Conservation (phyloP, 2,329 filamentous ascomycete species). For the Paracamarosporium sp. region DNA sequence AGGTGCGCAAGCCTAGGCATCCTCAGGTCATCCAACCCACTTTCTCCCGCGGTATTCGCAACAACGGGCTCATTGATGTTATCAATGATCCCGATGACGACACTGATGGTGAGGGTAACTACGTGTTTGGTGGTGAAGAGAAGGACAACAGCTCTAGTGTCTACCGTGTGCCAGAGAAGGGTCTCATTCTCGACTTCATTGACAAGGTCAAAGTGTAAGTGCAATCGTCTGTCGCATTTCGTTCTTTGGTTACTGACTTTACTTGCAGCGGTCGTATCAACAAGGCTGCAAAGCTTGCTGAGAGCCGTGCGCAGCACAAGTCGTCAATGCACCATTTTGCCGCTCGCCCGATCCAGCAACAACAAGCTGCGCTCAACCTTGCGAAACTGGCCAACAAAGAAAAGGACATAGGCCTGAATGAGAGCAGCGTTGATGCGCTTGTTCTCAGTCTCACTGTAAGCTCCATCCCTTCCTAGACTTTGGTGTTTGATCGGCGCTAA, state of each 20-base stretch:
- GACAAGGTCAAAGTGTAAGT: slow-evolving; percentile 59
- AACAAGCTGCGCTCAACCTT: slow-evolving; percentile 71
- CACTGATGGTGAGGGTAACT: slow-evolving; percentile 50
- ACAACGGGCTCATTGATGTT: slow-evolving; percentile 57
- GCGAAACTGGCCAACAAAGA: slow-evolving; percentile 62
- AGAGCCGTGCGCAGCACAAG: slow-evolving; percentile 24
- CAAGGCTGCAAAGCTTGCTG: slow-evolving; percentile 22
- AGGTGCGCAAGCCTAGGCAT: slow-evolving; percentile 58
- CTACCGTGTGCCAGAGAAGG: slow-evolving; percentile 53
- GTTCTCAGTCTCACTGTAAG: slow-evolving; percentile 69
- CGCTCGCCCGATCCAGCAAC: slow-evolving; percentile 59
- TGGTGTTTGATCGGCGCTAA: slow-evolving; percentile 44
- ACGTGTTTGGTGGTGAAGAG: slow-evolving; percentile 51
- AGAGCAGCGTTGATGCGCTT: slow-evolving; percentile 57
- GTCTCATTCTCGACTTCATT: slow-evolving; percentile 66
- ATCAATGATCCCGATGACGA: slow-evolving; percentile 52
- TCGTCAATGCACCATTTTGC: slow-evolving; percentile 35
- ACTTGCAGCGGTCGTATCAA: slow-evolving; percentile 29
- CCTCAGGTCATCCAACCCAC: slow-evolving; percentile 55
- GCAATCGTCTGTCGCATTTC: slow-evolving; percentile 5
- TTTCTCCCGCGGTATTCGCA: slow-evolving; percentile 66
- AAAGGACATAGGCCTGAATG: slow-evolving; percentile 56
- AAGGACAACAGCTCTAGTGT: slow-evolving; percentile 48
- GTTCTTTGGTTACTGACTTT: slow-evolving; percentile 20
- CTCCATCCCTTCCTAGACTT: slow-evolving; percentile 36